Evolutionary conservation across 1,284 basidiomycete species (phyloP), one percentile per base, ranked within the genome.

Genomic region (Wolfiporia cocos): DNA sequence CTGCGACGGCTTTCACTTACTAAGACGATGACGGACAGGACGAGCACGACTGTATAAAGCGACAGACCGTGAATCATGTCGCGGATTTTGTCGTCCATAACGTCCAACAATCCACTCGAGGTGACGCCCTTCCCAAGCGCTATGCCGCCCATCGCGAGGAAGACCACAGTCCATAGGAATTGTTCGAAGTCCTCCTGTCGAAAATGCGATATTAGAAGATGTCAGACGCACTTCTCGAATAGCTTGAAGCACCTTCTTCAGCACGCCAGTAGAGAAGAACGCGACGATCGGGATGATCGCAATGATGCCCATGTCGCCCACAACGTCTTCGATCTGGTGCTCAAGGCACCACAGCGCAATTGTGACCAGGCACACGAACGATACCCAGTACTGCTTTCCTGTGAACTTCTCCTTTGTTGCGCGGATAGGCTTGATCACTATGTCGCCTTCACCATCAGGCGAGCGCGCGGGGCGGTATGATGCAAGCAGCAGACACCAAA

Each of bases 301-400:
- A 53, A 99, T 94, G 54, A 98, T 76, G 19, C 95, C 93, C 94
- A 99, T 99, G 62, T 99, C 94, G 10, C 96, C 96, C 1, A 99
- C 71, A 34, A 72, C 69, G 17, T 70, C 65, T 60, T 96, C 82
- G 46, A 99, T 78, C 55, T 73, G 70, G 59, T 91, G 87, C 56
- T 90, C 94, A 24, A 92, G 63, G 60, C 92, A 96, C 94, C 95
- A 98, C 37, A 99, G 66, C 7, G 59, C 76, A 51, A 99, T 99
- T 1, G 95, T 99, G 32, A 76, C 62, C n/a, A 92, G 50, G 46
- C 89, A 93, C 18, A 99, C 83, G 41, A 83, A 71, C 0, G 82
- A 72, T 15, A 99, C 95, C 77, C 86, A 99, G 64, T 84, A 97
- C 64, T 99, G 95, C 59, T 88, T 91, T 41, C 68, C 51, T 0